Base-by-base conservation (phyloP, 257 asterid species). In the Solanum neorickii region DNA sequence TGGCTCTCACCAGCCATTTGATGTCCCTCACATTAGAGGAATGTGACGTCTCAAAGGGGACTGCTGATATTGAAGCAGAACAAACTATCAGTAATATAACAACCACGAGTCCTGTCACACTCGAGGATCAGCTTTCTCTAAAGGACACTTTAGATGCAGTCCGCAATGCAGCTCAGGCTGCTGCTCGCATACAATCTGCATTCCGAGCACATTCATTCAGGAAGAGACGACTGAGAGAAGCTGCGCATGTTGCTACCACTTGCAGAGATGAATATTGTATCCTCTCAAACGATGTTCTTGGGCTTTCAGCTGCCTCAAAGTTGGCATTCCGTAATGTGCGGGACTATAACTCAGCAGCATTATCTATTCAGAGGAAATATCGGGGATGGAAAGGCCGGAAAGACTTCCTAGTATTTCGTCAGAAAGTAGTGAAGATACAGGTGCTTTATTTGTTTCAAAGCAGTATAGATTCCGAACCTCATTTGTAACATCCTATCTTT, bases 161-260 rank as follows among this genome's bases (percentile, higher is more conserved):
- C 41, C 94, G 99, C 18, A 96, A 92, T 90, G 98, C 98, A 25
- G 88, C 98, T 80, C 95, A 93, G 91, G 98, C 99, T 83, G 99
- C 99, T 77, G 98, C 99, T 74, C 98, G 97, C 16, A 97, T 97
- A 88, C 99, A 97, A 90, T 94, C 96, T 47, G 99, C 99, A n/a
- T 95, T 97, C 74, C 99, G 98, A 68, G 98, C 98, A 29, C 98
- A 97, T 93, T 97, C 99, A 42, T 96, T 97, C 93, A 88, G 94
- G 89, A 96, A 75, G 92, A 92, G 98, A 90, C 98, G 90, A 92
- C 93, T 92, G 74, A 91, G 88, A 86, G 95, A 91, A 85, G 90
- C 91, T 82, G 73, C 91, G 23, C 65, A 59, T 8, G 82, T 90
- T 39, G 25, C 87, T 85, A 85, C 91, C 76, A 88, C 66, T 74